Evolutionary conservation across 129 eudicot species (phyloP), one percentile per base, ranked within the genome.

Genomic region (Arctium lappa): DNA sequence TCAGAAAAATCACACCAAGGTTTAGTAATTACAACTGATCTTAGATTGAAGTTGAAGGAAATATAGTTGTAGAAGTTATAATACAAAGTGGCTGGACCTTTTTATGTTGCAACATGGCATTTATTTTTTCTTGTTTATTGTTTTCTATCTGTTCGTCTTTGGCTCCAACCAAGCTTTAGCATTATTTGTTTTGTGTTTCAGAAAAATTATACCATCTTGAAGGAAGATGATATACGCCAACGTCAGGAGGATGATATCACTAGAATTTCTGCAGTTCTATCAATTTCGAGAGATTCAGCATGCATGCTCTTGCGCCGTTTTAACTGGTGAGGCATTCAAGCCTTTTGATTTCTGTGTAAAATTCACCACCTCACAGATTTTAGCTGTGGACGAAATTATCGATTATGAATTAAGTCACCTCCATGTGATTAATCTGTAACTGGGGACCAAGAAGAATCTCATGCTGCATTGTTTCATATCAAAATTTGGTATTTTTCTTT

Each of bases 241-340:
- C 97, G 92, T 29, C 98, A 96, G 75, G 95, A 85, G 80, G 97
- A 96, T 33, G 93, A 87, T 69, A 90, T 96, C 29, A 86, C 92
- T 36, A 83, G 78, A 72, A 86, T 96, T 42, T 89, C 92, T 42
- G 81, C 95, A 30, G 97, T 93, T 60, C 89, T 96, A 69, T 93
- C 98, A 7, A 81, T 96, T 18, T 76, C 98, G 79, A 86, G 91
- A 83, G 97, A 79, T 80, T 83, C 82, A 8, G 97, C 99, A 9
- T 88, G 97, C 85, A 85, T 91, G 87, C 88, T 96, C 22, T 81
- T 96, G 81, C 95, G 94, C 11, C 96, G 90, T 7, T 91, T 85
- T 86, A 93, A 89, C 68, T 96, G 99, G 99, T 91, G 81, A 79
- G 16, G 62, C 2, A 63, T 38, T 72, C 37, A 8, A 37, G 8